Base-by-base conservation (phyloP, 306 rosid genomes). In the Parietaria judaica region DNA sequence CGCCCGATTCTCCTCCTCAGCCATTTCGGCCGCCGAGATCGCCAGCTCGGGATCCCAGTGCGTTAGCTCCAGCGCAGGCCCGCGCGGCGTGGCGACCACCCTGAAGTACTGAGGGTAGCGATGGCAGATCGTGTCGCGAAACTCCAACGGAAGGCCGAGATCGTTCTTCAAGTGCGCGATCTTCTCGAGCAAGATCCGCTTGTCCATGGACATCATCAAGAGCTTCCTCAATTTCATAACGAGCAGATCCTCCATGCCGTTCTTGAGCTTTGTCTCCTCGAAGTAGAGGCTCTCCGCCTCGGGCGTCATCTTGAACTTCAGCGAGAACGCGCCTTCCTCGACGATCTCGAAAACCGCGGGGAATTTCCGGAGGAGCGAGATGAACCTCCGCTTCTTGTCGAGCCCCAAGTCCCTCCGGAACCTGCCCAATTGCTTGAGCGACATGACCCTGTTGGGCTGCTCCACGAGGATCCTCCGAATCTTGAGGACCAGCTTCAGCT, bases 31-130 rank as follows among this genome's bases (percentile, higher is more conserved):
- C 0, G 94, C 97, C 15, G 95, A 86, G 68, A 90, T 89, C 3
- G 95, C 97, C 67, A 90, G 87, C 70, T 90, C 80, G 11, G 97
- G 94, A 77, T 90, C 97, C 97, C 95, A 86, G 63, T 84, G 86
- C 39, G 90, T 90, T 72, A 90, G 81, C 43, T 90, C 97, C 37
- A 90, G 77, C 0, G 95, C 89, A 5, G 88, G 94, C 36, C 97
- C 97, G 12, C 84, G 55, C 43, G 56, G 87, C 15, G 97, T 90
- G 48, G 80, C 79, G 59, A 86, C 95, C 54, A 90, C 90, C 74
- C 70, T 76, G 68, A 86, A 90, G 69, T 73, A 90, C 14, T 90
- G 94, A 0, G 95, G 94, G 64, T 90, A 90, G 35, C 90, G 79
- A 49, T 76, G 92, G 75, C 95, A 86, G 63, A 86, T 75, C 0